phyloP scores from a whole-genome alignment of 768 basidiomycete genomes.

The Psilocybe cyanescens region DNA sequence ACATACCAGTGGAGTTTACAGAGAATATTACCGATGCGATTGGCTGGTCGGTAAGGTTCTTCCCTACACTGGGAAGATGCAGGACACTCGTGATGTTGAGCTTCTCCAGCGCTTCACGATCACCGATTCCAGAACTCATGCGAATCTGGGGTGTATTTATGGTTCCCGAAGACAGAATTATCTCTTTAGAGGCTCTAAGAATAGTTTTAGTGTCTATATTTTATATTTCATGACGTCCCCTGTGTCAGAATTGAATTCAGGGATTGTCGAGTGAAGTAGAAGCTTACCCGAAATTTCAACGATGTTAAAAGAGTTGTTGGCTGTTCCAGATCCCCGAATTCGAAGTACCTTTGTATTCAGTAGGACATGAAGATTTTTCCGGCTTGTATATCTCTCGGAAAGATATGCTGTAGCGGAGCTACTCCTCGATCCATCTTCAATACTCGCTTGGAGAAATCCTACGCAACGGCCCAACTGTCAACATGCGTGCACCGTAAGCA shows the following conservation, averaged over 20 bases:
- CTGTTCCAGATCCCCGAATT: conserved; percentile 3
- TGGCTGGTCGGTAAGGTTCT: conserved; percentile 22
- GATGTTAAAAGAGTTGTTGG: conserved; percentile 6
- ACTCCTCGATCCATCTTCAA: conserved; percentile 24
- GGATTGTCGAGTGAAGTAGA: neutral
- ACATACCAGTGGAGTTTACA: conserved; percentile 5
- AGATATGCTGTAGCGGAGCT: conserved; percentile 29
- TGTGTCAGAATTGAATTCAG: too few species aligned
- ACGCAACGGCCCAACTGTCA: neutral
- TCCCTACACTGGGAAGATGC: conserved; percentile 22
- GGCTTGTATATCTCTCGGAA: conserved; percentile 19
- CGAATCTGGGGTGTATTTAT: conserved; percentile 23
- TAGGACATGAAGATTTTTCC: conserved; percentile 35
- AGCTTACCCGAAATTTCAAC: conserved; percentile 11
- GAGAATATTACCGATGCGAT: neutral
- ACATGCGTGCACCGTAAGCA: neutral
- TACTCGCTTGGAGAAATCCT: conserved; percentile 27
- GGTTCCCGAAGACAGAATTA: conserved; percentile 21
- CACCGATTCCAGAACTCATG: conserved; percentile 25
- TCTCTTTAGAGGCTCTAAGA: conserved; percentile 45
- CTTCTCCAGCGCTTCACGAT: conserved; percentile 9
- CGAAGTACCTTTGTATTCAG: conserved; percentile 28
- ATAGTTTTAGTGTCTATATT: too few species aligned
- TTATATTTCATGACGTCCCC: too few species aligned
- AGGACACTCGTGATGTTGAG: conserved; percentile 13